Evolutionary conservation across 345 rosid genomes (phyloP).

Genomic region (Arabis hirsuta): DNA sequence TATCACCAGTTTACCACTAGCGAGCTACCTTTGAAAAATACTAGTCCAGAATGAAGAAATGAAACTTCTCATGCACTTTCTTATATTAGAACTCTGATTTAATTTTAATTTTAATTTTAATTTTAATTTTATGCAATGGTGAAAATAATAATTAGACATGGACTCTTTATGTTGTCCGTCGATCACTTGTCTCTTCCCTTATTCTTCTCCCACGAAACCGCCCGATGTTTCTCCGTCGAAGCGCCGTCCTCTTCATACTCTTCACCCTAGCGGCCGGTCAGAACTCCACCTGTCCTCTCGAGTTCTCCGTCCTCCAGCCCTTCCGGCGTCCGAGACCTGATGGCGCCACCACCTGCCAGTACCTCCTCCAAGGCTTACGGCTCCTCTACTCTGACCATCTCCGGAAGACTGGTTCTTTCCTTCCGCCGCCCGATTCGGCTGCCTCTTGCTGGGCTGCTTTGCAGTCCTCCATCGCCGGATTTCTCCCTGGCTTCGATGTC

Average conservation of each 20-base stretch:
- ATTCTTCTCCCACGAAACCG: neutral
- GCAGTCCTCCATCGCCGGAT: conserved; percentile 48
- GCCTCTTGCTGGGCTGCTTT: conserved; percentile 70
- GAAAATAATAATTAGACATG: too few species aligned
- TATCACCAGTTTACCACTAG: conserved; percentile 20
- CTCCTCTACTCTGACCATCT: conserved; percentile 70
- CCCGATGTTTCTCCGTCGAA: conserved; percentile 45
- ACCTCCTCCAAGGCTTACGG: conserved; percentile 75
- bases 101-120: too few species aligned
- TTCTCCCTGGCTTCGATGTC: conserved; percentile 54
- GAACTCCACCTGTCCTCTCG: conserved; percentile 65
- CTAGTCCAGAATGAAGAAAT: neutral
- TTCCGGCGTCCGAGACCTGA: conserved; percentile 42
- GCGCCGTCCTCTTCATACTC: conserved; percentile 14
- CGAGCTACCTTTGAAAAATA: conserved; percentile 4
- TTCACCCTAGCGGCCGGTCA: conserved; percentile 35
- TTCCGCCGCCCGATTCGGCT: conserved; percentile 62
- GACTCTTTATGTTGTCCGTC: too few species aligned
- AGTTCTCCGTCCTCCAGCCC: conserved; percentile 60
- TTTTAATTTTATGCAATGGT: too few species aligned
- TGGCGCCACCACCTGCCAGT: conserved; percentile 51
- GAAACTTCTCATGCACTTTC: conserved; percentile 22
- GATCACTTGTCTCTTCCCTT: neutral
- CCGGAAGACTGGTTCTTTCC: conserved; percentile 55
- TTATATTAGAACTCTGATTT: neutral